Conservation (phyloP, 345 rosid species). For the Alliaria petiolata region DNA sequence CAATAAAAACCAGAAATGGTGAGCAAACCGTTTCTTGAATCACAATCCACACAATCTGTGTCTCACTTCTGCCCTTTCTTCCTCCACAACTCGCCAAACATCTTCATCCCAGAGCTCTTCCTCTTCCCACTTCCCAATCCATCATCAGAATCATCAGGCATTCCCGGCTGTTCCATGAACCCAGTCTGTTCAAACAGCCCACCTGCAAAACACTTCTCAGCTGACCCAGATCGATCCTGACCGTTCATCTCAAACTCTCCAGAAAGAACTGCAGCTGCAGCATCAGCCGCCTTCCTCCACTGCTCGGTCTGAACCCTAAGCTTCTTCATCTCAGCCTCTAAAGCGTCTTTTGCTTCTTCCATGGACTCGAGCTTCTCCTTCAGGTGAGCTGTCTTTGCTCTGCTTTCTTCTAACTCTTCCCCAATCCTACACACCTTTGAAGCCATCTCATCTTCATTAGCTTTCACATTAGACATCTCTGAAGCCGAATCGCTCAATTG, state of each 20-base stretch:
- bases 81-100: conserved; percentile 90
- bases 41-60: not conserved
- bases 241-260: conserved; percentile 62
- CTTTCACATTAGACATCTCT: conserved; percentile 36
- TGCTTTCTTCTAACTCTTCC: conserved; percentile 62
- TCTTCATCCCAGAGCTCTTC: conserved; percentile 68
- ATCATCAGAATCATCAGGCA: conserved; percentile 56
- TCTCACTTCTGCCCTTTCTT: conserved; percentile 67
- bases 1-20: conserved; percentile 30
- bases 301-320: conserved; percentile 88
- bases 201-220: conserved; percentile 62
- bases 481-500: conserved; percentile 46
- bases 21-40: conserved; percentile 34
- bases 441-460: conserved; percentile 47
- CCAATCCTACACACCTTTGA: conserved; percentile 41
- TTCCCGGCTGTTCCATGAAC: conserved; percentile 59
- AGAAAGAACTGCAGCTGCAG: conserved; percentile 84
- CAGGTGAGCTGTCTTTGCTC: conserved; percentile 38
- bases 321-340: conserved; percentile 83
- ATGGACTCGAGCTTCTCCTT: conserved; percentile 49
- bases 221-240: conserved; percentile 62
- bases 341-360: conserved; percentile 51
- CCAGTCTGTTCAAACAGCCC: conserved; percentile 49
- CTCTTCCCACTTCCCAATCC: conserved; percentile 67
- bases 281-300: conserved; percentile 96